Evolutionary conservation across 2,329 filamentous ascomycete genomes (phyloP).

Genomic region (Phyllachora maydis): DNA sequence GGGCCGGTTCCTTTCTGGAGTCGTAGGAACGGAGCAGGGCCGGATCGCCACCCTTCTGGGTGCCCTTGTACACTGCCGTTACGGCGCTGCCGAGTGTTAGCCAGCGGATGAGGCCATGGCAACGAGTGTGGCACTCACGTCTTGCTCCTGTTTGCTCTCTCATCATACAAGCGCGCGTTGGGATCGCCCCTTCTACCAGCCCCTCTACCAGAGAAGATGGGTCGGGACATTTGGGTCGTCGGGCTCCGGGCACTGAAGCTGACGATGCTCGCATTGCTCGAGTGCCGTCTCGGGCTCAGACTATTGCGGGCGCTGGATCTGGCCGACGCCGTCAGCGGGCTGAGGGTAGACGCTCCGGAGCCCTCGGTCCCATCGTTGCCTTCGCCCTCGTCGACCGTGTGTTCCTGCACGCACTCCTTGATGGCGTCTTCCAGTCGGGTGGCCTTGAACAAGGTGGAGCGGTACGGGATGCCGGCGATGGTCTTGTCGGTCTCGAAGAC

Average conservation of each 20-base stretch:
- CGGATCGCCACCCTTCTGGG: slow-evolving; percentile 42
- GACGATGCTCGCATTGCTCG: slow-evolving; percentile 64
- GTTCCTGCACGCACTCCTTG: slow-evolving; percentile 66
- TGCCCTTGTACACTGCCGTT: slow-evolving; percentile 78
- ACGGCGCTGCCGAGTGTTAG: slow-evolving; percentile 45
- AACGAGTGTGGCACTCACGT: slow-evolving; percentile 39
- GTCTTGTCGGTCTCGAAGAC: slow-evolving; percentile 99
- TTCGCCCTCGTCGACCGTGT: slow-evolving; percentile 61
- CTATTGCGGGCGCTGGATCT: slow-evolving; percentile 18
- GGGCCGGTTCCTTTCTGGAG: slow-evolving; percentile 73
- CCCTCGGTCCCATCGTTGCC: slow-evolving; percentile 48
- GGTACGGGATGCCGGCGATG: slow-evolving; percentile 84
- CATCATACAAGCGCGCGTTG: slow-evolving; percentile 74
- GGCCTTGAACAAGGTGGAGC: slow-evolving; percentile 89
- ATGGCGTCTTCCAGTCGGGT: slow-evolving; percentile 91
- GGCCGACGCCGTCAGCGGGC: slow-evolving; percentile 17
- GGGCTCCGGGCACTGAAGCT: slow-evolving; percentile 56
- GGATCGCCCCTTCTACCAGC: too few species aligned
- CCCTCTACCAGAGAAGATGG: slow-evolving; percentile 33
- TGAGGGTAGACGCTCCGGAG: slow-evolving; percentile 17
- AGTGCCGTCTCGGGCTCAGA: slow-evolving; percentile 35
- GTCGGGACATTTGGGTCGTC: slow-evolving; percentile 30
- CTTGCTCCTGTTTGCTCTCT: slow-evolving; percentile 68
- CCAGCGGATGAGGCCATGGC: slow-evolving; percentile 2
- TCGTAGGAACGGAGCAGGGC: slow-evolving; percentile 83